phyloP scores from a whole-genome alignment of 352 stramenopile genomes.

The Phytophthora meadii region DNA sequence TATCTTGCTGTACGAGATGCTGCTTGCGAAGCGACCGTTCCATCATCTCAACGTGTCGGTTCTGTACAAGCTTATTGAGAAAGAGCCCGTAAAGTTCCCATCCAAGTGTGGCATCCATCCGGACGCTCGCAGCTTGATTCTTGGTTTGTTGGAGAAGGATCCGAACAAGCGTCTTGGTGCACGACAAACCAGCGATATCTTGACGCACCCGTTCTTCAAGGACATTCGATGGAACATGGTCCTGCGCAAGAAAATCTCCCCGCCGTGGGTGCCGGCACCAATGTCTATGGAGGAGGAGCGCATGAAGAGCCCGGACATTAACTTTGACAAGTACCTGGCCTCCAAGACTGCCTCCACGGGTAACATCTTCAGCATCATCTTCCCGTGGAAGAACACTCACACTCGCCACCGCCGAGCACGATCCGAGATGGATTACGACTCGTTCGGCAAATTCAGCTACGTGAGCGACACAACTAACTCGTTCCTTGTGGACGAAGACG shows the following conservation, averaged over 20 bases:
- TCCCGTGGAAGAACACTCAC: conserved; percentile 75
- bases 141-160: conserved; percentile 85
- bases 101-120: conserved; percentile 70
- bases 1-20: conserved; percentile 93
- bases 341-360: conserved; percentile 81
- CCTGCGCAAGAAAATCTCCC: conserved; percentile 80
- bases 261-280: conserved; percentile 75
- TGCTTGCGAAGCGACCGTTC: conserved; percentile 91
- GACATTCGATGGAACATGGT: conserved; percentile 84
- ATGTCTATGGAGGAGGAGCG: conserved; percentile 79
- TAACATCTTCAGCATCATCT: conserved; percentile 87
- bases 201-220: conserved; percentile 87
- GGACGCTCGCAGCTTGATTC: conserved; percentile 77
- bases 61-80: conserved; percentile 92
- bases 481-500: conserved; percentile 90
- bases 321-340: conserved; percentile 87
- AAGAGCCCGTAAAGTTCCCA: conserved; percentile 88
- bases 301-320: conserved; percentile 82
- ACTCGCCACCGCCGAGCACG: conserved; percentile 54
- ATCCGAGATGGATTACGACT: conserved; percentile 69
- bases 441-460: conserved; percentile 90
- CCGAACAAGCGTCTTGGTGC: conserved; percentile 83
- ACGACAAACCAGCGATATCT: conserved; percentile 83
- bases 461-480: conserved; percentile 90
- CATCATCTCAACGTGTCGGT: conserved; percentile 92